Base-by-base conservation (phyloP, 164 flowering plant genomes). In the Chimonanthus praecox region DNA sequence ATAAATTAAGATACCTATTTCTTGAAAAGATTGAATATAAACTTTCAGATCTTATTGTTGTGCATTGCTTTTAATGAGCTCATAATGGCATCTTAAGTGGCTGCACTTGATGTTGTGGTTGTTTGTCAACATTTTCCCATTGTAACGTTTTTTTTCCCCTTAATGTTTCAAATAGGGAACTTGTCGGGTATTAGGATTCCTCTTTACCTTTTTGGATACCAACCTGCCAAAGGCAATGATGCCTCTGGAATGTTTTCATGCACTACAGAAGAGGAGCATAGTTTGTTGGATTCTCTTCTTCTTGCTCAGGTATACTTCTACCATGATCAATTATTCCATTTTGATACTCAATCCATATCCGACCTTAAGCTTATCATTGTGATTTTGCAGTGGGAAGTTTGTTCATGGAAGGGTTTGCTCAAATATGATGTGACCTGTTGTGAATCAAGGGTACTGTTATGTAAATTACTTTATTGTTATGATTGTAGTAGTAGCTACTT, bases 351-450 rank as follows among this genome's bases (percentile, higher is more conserved):
- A 64, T 49, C 62, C 60, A 54, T 9, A 54, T 54, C 11, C 4
- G 8, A n/a, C 60, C 60, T 54, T 54, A 11, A 54, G 16, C 21
- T 20, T 20, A 20, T 54, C 11, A 54, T 54, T 54, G 16, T 54
- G 16, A 54, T n/a, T 54, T 54, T 54, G 16, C 76, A 83, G 83
- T 83, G 83, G 82, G 83, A 83, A 79, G 82, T 80, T n/a, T 60
- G 69, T 50, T 65, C 78, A n/a, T 71, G 76, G 80, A 83, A 73
- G 64, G 83, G 82, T 48, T 64, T 70, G 65, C 71, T 76, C 58
- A 77, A 67, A 73, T 83, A 83, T 79, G 85, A 83, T 65, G 80
- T 79, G 69, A 83, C 80, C 2, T 21, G 79, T 46, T 78, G 82
- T 68, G 82, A 83, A 73, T 72, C 77, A 43, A 83, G 79, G 85